Conservation (phyloP, 1,284 basidiomycete species). For the Tilletia horrida region DNA sequence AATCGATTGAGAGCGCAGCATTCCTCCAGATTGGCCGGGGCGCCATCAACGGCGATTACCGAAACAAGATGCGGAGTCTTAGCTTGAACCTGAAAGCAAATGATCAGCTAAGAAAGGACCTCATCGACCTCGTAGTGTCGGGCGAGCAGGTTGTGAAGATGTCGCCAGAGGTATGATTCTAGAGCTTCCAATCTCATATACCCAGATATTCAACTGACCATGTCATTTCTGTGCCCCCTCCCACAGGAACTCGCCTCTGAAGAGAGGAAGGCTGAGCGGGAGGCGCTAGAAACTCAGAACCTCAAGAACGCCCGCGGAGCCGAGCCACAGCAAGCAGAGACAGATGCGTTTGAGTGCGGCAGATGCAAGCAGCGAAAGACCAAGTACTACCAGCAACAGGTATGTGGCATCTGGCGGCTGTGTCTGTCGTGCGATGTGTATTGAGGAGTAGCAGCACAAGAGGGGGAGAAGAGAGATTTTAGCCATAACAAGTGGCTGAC, state of each 20-base stretch:
- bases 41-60: constrained; percentile 60
- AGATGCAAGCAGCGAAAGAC: constrained; percentile 64
- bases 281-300: constrained; percentile 65
- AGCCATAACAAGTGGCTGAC: background rate
- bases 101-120: constrained; percentile 75
- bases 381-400: constrained; percentile 52
- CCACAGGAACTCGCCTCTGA: constrained; percentile 82
- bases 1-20: constrained; percentile 57
- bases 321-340: constrained; percentile 78
- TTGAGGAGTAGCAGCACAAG: background rate
- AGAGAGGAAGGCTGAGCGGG: constrained; percentile 76
- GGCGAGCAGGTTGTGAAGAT: constrained; percentile 73
- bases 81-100: constrained; percentile 95
- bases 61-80: constrained; percentile 79
- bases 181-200: background rate
- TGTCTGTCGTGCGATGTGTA: background rate
- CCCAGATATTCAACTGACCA: background rate
- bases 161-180: constrained; percentile 63
- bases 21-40: constrained; percentile 41
- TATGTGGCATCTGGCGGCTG: constrained; percentile 6
- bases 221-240: background rate
- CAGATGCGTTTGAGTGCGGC: constrained; percentile 94
- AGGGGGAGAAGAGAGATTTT: background rate
- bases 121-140: constrained; percentile 75
- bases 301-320: constrained; percentile 88